Base-by-base conservation (phyloP, 2,329 filamentous ascomycete genomes). In the Fusarium sp. region DNA sequence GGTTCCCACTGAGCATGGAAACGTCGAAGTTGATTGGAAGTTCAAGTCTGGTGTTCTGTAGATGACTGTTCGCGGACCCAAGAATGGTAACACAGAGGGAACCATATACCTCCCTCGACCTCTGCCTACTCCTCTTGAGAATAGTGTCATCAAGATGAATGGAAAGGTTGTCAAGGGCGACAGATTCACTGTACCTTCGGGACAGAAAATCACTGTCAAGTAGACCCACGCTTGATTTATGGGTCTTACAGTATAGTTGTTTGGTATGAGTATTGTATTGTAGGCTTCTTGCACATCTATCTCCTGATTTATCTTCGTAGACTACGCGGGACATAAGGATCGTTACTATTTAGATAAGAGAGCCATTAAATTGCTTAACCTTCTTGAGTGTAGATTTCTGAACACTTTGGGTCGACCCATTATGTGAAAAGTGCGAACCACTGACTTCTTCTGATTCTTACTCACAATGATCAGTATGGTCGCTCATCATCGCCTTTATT, bases 141-240 rank as follows among this genome's bases (percentile, higher is more conserved):
- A 57, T 5, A 65, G 62, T 5, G 19, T 37, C 0, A 56, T 64
- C 0, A 48, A 37, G 35, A 29, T 57, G 1, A 48, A 65, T 0
- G 62, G 62, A 0, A 63, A 33, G 19, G 4, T 23, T 4, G 16
- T 29, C 0, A 63, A 35, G 6, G 48, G 35, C 1, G 10, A 7
- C 2, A 52, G 9, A 14, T 37, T 52, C 4, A 11, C 7, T 3
- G 23, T 52, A 0, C 2, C 7, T 6, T 21, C 3, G 11, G 31
- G 48, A 2, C 9, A 52, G 14, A 52, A 37, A 9, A 4, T 37
- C 4, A 52, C 18, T 21, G 7, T 52, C 18, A 27, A 27, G 23
- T 31, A 51, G 12, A 51, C n/a, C 0, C 12, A 9, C 0, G n/a
- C 12, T 35, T 49, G 16, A 49, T n/a, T 5, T 4, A 16, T 15